These are phyloP conservation scores for Heliamphora exappendiculata DNA, from an alignment of 148 eudicot species.

Conservation along the genomic window DNA sequence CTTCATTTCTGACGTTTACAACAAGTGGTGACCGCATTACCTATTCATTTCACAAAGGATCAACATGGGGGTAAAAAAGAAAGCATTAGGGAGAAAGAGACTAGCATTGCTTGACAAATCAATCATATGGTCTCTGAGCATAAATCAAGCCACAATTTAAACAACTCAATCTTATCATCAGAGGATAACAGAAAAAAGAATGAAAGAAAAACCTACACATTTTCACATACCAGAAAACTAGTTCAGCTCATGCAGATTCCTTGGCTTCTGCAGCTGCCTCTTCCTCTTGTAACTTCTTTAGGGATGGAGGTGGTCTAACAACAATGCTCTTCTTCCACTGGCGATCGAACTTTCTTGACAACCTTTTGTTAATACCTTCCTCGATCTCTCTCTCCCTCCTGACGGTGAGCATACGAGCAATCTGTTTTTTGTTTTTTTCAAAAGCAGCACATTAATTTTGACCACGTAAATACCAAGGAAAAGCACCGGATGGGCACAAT, in stretches of 20 bases:
- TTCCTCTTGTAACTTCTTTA: constrained; percentile 60
- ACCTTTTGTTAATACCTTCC: constrained; percentile 73
- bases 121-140: background rate
- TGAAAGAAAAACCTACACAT: background rate
- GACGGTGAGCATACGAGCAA: constrained; percentile 85
- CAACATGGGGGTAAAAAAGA: too few relatives aligned
- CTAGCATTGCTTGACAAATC: background rate
- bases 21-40: too few relatives aligned
- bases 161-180: background rate
- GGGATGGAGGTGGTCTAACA: constrained; percentile 73
- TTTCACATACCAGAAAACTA: background rate
- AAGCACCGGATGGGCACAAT: background rate
- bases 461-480: background rate
- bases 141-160: background rate
- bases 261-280: constrained; percentile 66
- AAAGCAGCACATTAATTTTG: background rate
- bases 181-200: background rate
- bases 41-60: too few relatives aligned
- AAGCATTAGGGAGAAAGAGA: background rate
- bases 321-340: constrained; percentile 83
- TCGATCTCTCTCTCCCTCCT: constrained; percentile 86
- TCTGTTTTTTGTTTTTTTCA: constrained; percentile 24
- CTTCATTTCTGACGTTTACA: too few relatives aligned
- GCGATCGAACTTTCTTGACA: constrained; percentile 77
- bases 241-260: constrained; percentile 25